phyloP scores from a whole-genome alignment of 23 red algal genomes.

The Agarophyton chilense region DNA sequence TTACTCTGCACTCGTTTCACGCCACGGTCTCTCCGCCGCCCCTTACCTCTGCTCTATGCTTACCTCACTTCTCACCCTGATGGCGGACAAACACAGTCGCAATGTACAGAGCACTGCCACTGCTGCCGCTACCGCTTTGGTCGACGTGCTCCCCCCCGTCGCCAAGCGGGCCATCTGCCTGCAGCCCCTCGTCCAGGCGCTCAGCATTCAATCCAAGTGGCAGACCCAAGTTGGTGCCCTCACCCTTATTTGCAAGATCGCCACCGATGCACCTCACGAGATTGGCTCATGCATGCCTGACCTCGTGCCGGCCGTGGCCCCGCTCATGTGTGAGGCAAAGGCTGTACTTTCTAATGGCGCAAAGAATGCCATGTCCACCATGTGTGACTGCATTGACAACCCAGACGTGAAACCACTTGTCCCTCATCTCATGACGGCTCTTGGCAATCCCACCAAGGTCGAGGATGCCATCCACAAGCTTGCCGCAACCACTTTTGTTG shows the following conservation, averaged over 20 bases:
- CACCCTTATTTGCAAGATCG: slow-evolving; percentile 65
- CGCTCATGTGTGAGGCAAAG: slow-evolving; percentile 82
- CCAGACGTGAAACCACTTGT: slow-evolving; percentile 83
- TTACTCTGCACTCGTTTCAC: slow-evolving; percentile 25
- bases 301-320: slow-evolving; percentile 68
- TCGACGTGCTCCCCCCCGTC: slow-evolving; percentile 50
- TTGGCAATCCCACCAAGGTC: slow-evolving; percentile 69
- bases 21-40: neutral
- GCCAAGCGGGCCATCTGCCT: slow-evolving; percentile 74
- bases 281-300: slow-evolving; percentile 84
- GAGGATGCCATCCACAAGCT: slow-evolving; percentile 83
- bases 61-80: slow-evolving; percentile 40
- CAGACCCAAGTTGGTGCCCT: slow-evolving; percentile 80
- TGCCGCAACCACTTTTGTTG: slow-evolving; percentile 81
- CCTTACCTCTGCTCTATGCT: slow-evolving; percentile 67
- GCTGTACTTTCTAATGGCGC: slow-evolving; percentile 45
- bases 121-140: slow-evolving; percentile 32
- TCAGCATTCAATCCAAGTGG: slow-evolving; percentile 81
- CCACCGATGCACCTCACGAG: slow-evolving; percentile 73
- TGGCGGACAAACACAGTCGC: slow-evolving; percentile 80
- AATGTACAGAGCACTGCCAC: slow-evolving; percentile 53
- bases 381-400: slow-evolving; percentile 82
- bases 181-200: slow-evolving; percentile 28
- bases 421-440: slow-evolving; percentile 71
- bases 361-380: slow-evolving; percentile 58